Evolutionary conservation across 306 rosid genomes (phyloP).

Genomic region (Vicia faba): DNA sequence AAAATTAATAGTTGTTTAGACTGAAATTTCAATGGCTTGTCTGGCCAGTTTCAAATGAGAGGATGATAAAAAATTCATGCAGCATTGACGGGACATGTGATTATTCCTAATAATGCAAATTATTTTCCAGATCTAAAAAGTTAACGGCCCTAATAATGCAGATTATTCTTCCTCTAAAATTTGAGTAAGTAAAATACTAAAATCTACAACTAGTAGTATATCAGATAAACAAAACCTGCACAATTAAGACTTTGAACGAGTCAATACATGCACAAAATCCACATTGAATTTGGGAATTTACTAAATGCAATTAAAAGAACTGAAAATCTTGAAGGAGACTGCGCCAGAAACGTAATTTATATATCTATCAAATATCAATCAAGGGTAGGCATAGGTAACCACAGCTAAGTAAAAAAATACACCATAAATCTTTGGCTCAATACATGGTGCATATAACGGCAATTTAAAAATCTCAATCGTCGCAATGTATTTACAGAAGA

Average conservation of each 20-base stretch:
- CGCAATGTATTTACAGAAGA: conserved; percentile 68
- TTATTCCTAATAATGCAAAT: conserved; percentile 11
- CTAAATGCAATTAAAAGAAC: conserved; percentile 9
- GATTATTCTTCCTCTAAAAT: not conserved
- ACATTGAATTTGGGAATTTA: not conserved
- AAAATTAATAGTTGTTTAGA: conserved; percentile 13
- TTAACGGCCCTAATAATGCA: not conserved
- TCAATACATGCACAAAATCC: conserved; percentile 2
- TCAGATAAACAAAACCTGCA: not conserved
- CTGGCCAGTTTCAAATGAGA: conserved; percentile 10
- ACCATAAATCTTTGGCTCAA: conserved; percentile 50
- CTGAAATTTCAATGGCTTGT: conserved; percentile 20
- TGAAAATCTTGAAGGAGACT: not conserved
- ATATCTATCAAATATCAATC: conserved; percentile 44
- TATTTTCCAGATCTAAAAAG: conserved; percentile 2
- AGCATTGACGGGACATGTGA: not conserved
- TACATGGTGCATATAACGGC: conserved; percentile 50
- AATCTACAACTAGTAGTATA: not conserved
- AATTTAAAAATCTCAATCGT: conserved; percentile 54
- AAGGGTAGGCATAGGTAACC: conserved; percentile 38
- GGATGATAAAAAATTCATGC: not conserved
- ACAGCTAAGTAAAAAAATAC: conserved; percentile 34
- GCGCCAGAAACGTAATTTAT: conserved; percentile 19
- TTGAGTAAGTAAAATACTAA: conserved; percentile 17
- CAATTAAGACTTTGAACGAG: not conserved